Evolutionary conservation across 805 yeast genomes (phyloP), one percentile per base, ranked within the genome.

Genomic region (Teunomyces pallodes): DNA sequence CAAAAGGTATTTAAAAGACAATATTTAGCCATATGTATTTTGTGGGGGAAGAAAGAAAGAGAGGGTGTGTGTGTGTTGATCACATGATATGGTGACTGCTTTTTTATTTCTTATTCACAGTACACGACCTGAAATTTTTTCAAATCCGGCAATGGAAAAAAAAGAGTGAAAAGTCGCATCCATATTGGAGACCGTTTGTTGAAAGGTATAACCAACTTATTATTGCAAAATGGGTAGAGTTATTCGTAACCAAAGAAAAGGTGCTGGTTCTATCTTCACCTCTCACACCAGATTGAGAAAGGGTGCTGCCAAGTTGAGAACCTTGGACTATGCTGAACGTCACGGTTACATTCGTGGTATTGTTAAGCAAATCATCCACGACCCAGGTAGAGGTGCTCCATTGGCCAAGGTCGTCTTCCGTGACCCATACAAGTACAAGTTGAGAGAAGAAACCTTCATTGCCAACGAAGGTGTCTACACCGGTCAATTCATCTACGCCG

Each of bases 191-290:
- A 38, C n/a, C 27, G 42, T 36, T 26, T 24, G 30, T 38, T 26
- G 30, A 38, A 38, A 38, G 41, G 41, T 38, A 24, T 38, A 48
- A 46, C 53, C 51, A 50, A 50, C 49, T 49, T 44, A 44, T 33
- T 40, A 51, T 49, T 31, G 46, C 54, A 47, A 47, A 51, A 53
- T 53, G 56, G 56, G 96, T 88, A 90, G 98, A 87, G 99, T 94
- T 82, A 94, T 94, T 84, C 96, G 99, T 84, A 94, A 94, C 87
- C 99, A 94, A 87, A 91, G 99, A 90, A 94, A 94, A 84, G 98
- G 98, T 87, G 96, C 97, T 80, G 98, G 99, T 76, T 92, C 98
- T 72, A 90, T 94, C 86, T 94, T 94, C 90, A 87, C 96, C 76
- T 86, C 99, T 72, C 96, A 92, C 94, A 92, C 98, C 85, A 92